Percentiles rank a stretch among this genome's conserved stretches.
Conservation (phyloP, 495 filamentous ascomycete genomes). For the Xylaria curta region DNA sequence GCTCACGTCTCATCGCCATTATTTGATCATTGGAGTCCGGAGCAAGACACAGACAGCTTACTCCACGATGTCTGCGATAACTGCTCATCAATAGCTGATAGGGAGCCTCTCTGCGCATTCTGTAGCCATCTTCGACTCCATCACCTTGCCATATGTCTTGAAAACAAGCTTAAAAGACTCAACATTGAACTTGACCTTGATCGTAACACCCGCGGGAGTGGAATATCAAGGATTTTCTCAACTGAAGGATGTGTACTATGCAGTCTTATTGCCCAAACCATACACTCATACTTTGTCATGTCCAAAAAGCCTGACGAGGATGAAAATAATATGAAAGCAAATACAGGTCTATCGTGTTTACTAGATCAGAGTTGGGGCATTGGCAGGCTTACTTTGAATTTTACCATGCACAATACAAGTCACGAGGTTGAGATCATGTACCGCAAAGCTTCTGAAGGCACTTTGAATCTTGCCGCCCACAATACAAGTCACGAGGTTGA, state of each 20-base stretch:
- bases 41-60: conserved; percentile 1
- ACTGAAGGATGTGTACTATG: conserved; percentile 3
- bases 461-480: no score
- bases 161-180: neutral
- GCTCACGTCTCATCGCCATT: neutral
- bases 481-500: neutral
- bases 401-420: neutral
- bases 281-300: neutral
- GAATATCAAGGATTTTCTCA: conserved; percentile 11
- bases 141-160: conserved; percentile 14
- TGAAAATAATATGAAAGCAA: neutral
- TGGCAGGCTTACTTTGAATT: no score
- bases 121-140: conserved; percentile 11
- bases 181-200: neutral
- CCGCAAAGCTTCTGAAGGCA: neutral
- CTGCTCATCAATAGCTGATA: neutral
- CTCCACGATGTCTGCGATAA: conserved; percentile 1
- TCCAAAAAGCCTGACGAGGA: neutral
- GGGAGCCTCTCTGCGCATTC: conserved; percentile 7
- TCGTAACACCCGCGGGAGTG: neutral
- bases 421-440: neutral
- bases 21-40: no score
- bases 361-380: no score
- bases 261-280: conserved; percentile 6
- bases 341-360: neutral